These are phyloP conservation scores for Tremellales sp. DNA, from an alignment of 1,284 basidiomycete genomes.

Conservation along the genomic window DNA sequence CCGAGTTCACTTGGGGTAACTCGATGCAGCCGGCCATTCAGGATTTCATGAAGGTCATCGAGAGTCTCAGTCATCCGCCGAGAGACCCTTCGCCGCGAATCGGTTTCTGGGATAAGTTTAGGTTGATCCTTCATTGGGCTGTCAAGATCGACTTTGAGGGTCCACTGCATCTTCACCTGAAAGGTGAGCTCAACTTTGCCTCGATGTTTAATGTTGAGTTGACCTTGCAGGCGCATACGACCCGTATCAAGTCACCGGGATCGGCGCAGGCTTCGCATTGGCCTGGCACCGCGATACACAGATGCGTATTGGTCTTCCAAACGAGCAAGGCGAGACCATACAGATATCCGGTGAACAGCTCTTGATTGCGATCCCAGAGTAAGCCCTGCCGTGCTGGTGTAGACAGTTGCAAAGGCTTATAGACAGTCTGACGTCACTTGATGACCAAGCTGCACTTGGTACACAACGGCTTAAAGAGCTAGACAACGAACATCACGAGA, in stretches of 20 bases:
- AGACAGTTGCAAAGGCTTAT: no score
- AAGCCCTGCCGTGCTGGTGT: no score
- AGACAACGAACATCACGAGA: conserved; percentile 1
- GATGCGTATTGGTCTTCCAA: conserved; percentile 68
- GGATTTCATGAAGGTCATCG: conserved; percentile 79
- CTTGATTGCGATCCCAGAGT: conserved; percentile 79
- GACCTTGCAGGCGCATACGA: conserved; percentile 65
- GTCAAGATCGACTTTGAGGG: conserved; percentile 67
- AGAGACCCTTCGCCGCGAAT: conserved; percentile 80
- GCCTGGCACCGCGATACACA: conserved; percentile 76
- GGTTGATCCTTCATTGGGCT: conserved; percentile 80
- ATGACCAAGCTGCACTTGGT: conserved; percentile 52
- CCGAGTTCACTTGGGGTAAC: conserved; percentile 83
- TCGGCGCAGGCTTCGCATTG: conserved; percentile 84
- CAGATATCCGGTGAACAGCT: conserved; percentile 72
- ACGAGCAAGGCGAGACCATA: conserved; percentile 71
- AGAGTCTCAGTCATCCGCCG: conserved; percentile 73
- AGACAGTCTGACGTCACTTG: conserved; percentile 48
- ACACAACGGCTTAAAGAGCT: conserved; percentile 1
- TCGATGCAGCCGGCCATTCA: conserved; percentile 83
- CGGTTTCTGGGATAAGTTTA: conserved; percentile 95
- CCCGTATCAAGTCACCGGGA: conserved; percentile 69
- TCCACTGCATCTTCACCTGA: conserved; percentile 75
- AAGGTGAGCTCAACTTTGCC: conserved; percentile 56
- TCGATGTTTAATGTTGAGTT: conserved; percentile 1